phyloP scores from a whole-genome alignment of 2,329 filamentous ascomycete species.

The Coniochaeta sp. region DNA sequence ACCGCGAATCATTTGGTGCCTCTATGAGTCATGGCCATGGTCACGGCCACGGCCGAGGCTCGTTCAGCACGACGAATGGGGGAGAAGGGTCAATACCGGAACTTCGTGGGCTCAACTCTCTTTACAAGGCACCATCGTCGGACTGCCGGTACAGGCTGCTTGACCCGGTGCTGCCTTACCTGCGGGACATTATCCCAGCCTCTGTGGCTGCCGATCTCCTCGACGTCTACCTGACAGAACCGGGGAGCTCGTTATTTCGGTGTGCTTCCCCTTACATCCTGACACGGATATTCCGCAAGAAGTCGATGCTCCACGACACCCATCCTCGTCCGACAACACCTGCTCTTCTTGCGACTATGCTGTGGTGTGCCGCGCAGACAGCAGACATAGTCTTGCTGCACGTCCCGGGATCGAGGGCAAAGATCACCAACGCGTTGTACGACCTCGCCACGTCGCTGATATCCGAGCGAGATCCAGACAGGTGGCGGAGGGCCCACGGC shows the following conservation, averaged over 20 bases:
- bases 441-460: slow-evolving; percentile 26
- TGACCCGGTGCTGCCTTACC: slow-evolving; percentile 28
- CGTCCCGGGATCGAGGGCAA: slow-evolving; percentile 30
- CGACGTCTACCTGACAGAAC: slow-evolving; percentile 38
- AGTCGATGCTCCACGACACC: slow-evolving; percentile 31
- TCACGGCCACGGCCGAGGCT: background rate
- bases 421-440: slow-evolving; percentile 29
- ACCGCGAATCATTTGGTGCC: background rate
- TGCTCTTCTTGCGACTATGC: slow-evolving; percentile 36
- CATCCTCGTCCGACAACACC: slow-evolving; percentile 33
- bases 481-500: slow-evolving; percentile 27
- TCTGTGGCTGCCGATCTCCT: slow-evolving; percentile 37
- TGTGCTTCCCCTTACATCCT: slow-evolving; percentile 40
- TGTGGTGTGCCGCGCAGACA: slow-evolving; percentile 40
- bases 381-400: slow-evolving; percentile 35
- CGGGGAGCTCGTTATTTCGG: slow-evolving; percentile 33
- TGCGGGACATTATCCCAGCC: slow-evolving; percentile 29
- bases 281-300: slow-evolving; percentile 35
- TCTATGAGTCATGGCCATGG: background rate
- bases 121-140: slow-evolving; percentile 15
- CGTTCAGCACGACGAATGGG: background rate
- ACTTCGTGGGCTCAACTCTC: background rate
- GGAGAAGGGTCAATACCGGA: background rate
- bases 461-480: slow-evolving; percentile 26
- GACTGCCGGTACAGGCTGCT: slow-evolving; percentile 33